Evolutionary conservation across 2,329 filamentous ascomycete species (phyloP).

Genomic region (Hymenoscyphus albidus): DNA sequence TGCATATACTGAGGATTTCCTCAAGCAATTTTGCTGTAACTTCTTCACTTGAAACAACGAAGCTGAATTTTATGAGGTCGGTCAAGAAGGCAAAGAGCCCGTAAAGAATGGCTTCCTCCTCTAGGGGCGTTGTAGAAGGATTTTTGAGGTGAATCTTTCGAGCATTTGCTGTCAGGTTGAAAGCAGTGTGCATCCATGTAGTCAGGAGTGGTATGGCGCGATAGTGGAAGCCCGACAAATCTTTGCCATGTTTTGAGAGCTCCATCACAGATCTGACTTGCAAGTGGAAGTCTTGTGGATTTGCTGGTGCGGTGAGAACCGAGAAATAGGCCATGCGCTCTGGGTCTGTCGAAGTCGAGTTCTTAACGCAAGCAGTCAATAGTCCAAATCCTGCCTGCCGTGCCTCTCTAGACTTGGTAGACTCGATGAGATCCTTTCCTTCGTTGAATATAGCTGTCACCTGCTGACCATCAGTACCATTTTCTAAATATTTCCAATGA

Average conservation of each 20-base stretch:
- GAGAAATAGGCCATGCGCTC: slow-evolving; percentile 64
- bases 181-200: slow-evolving; percentile 55
- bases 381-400: slow-evolving; percentile 63
- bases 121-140: slow-evolving; percentile 28
- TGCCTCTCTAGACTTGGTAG: slow-evolving; percentile 49
- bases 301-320: slow-evolving; percentile 53
- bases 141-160: slow-evolving; percentile 42
- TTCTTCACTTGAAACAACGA: slow-evolving; percentile 60
- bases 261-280: slow-evolving; percentile 62
- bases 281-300: slow-evolving; percentile 61
- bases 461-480: slow-evolving; percentile 18
- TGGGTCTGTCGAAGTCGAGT: slow-evolving; percentile 59
- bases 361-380: slow-evolving; percentile 61
- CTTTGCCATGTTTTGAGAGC: slow-evolving; percentile 57
- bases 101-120: slow-evolving; percentile 59
- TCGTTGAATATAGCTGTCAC: slow-evolving; percentile 56
- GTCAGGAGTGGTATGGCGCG: slow-evolving; percentile 61
- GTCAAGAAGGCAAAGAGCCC: slow-evolving; percentile 62
- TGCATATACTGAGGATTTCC: slow-evolving; percentile 62
- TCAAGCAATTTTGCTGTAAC: slow-evolving; percentile 60
- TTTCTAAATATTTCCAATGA: not conserved
- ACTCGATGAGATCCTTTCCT: slow-evolving; percentile 60
- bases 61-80: slow-evolving; percentile 73
- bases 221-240: slow-evolving; percentile 64
- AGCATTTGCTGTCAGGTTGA: slow-evolving; percentile 50